Base-by-base conservation (phyloP, 805 yeast genomes). In the Metschnikowia aberdeeniae region DNA sequence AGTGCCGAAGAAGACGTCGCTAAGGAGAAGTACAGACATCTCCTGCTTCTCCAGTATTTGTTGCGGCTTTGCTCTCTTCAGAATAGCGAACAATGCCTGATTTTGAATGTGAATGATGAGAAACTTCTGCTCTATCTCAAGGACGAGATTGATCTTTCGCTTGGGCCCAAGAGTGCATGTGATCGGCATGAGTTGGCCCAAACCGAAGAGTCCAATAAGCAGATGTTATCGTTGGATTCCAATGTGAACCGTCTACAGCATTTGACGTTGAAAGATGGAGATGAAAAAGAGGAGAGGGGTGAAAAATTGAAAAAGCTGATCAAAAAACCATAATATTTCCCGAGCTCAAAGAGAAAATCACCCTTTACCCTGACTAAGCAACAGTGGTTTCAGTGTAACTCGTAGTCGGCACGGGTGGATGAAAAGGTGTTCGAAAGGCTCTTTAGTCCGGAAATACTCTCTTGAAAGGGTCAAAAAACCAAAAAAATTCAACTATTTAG, bases 11-110 rank as follows among this genome's bases (percentile, higher is more conserved):
- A 36, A 39, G 46, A 45, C 24, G 39, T 35, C 14, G 5, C 30
- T 20, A 42, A 29, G 2, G 42, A 44, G 19, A 55, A 53, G 34
- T 60, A 20, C 36, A 61, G 51, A n/a, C 68, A 78, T 2, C 65
- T 84, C 14, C 76, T 87, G 0, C 60, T 84, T 14, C 61, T 85
- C 2, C 89, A 86, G 58, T 85, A 84, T 53, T 47, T 85, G 5
- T 55, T 84, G 0, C 64, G 92, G 34, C 66, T 86, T 12, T 61
- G 77, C 11, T 78, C 82, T 0, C 62, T 85, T 12, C 89, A 86
- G 57, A 67, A 75, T 10, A 77, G 68, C 47, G 89, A 84, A 53
- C 80, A 78, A 49, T 64, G 59, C 22, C 69, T 82, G 1, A 62
- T 84, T 3, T 56, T 78, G 7, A 66, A 76, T 6, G 75, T 81